A percentile compares a stretch with the other conserved stretches of the same genome.
Evolutionary conservation across 768 basidiomycete species (phyloP).

Genomic region (Mycena galopus): DNA sequence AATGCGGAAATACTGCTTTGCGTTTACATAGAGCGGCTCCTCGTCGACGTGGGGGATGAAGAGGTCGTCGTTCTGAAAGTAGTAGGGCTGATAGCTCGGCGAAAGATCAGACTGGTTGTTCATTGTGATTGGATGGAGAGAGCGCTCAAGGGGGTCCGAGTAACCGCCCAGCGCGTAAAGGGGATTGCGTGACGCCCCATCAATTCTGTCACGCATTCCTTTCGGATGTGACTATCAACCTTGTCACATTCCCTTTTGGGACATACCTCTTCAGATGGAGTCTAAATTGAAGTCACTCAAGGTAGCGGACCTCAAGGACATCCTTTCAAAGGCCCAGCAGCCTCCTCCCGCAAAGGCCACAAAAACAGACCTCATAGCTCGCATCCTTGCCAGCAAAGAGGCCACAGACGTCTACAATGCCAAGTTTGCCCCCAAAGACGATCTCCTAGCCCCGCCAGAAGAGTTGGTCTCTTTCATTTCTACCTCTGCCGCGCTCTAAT

Average conservation of each 20-base stretch:
- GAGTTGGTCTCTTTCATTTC: constrained; percentile 42
- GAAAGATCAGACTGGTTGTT: constrained; percentile 29
- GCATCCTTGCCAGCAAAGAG: constrained; percentile 64
- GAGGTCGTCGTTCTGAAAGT: constrained; percentile 36
- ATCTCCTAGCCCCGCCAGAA: constrained; percentile 50
- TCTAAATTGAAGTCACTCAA: constrained; percentile 48
- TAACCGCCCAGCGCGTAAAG: too few relatives aligned
- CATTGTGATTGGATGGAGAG: constrained; percentile 21
- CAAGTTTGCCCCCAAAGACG: constrained; percentile 51
- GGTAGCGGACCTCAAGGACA: constrained; percentile 76
- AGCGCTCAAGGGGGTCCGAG: too few relatives aligned
- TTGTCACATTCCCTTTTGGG: too few relatives aligned
- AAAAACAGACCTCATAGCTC: constrained; percentile 76
- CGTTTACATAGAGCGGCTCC: constrained; percentile 98
- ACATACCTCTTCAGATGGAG: constrained; percentile 46
- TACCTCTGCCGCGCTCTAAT: constrained; percentile 11
- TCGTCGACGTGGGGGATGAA: constrained; percentile 75
- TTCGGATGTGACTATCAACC: too few relatives aligned
- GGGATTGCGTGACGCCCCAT: too few relatives aligned
- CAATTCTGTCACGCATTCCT: too few relatives aligned
- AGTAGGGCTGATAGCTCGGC: constrained; percentile 37
- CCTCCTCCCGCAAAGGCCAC: constrained; percentile 67
- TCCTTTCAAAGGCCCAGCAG: constrained; percentile 66
- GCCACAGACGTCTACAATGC: constrained; percentile 66
- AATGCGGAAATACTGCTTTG: constrained; percentile 99